Percentiles rank a stretch among this genome's conserved stretches.
phyloP scores from a whole-genome alignment of 805 yeast species.

The Candida gorgasii region DNA sequence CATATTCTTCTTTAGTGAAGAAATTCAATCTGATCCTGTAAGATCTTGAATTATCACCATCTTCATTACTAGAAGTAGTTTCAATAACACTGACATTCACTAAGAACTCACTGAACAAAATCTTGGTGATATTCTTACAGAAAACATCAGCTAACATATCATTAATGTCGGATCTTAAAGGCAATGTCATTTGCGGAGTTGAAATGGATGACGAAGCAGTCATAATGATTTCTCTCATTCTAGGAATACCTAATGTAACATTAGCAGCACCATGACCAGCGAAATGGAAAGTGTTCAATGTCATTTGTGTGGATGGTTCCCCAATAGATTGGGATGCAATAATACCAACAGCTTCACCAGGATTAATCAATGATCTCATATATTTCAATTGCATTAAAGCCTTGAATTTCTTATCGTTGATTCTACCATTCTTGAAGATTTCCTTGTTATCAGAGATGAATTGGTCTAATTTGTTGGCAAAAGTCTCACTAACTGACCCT shows the following conservation, averaged over 20 bases:
- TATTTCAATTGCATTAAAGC: conserved; percentile 98
- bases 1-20: conserved; percentile 75
- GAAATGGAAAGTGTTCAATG: conserved; percentile 93
- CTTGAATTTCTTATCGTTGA: conserved; percentile 81
- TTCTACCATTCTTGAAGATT: conserved; percentile 51
- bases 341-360: conserved; percentile 98
- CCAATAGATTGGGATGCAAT: conserved; percentile 98
- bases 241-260: conserved; percentile 98
- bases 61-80: conserved; percentile 66
- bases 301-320: conserved; percentile 99
- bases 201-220: conserved; percentile 94
- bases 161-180: conserved; percentile 73
- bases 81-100: conserved; percentile 85
- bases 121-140: conserved; percentile 86
- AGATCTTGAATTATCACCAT: conserved; percentile 58
- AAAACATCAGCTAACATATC: conserved; percentile 90
- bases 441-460: conserved; percentile 59
- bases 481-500: conserved; percentile 91
- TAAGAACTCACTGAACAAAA: conserved; percentile 83
- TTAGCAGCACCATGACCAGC: conserved; percentile 99
- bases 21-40: conserved; percentile 75
- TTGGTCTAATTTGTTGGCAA: conserved; percentile 75
- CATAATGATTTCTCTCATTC: conserved; percentile 99
- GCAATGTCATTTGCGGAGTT: conserved; percentile 99
- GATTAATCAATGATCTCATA: conserved; percentile 91